Conservation (phyloP, 1,139 yeast genomes). For the Sporopachydermia cereana region DNA sequence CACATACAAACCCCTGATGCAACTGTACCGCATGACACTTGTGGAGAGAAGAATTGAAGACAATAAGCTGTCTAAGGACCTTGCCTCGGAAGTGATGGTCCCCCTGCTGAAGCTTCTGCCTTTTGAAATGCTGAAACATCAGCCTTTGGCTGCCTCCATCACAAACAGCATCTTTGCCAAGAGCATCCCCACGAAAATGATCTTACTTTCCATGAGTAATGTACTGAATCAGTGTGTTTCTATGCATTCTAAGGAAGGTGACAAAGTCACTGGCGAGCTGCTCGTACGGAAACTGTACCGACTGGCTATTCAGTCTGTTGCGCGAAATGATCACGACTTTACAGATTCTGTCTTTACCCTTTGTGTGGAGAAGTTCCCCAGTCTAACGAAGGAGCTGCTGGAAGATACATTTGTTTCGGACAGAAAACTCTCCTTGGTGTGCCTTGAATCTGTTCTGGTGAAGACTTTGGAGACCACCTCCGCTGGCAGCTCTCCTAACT, state of each 20-base stretch:
- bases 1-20: constrained; percentile 7
- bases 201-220: not conserved
- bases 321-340: constrained; percentile 17
- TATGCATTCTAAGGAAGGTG: not conserved
- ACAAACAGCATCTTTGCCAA: not conserved
- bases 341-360: constrained; percentile 32
- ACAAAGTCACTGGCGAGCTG: not conserved
- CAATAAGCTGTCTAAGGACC: constrained; percentile 14
- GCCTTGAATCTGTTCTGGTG: constrained; percentile 28
- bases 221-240: not conserved
- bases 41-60: constrained; percentile 20
- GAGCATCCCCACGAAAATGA: not conserved
- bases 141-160: not conserved
- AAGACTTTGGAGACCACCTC: constrained; percentile 20
- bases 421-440: constrained; percentile 37
- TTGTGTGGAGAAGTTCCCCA: constrained; percentile 26
- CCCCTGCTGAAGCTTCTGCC: not conserved
- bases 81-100: constrained; percentile 12
- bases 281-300: not conserved
- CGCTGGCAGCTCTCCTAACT: constrained; percentile 21
- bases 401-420: constrained; percentile 29
- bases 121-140: not conserved
- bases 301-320: not conserved
- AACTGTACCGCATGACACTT: constrained; percentile 9
- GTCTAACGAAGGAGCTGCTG: constrained; percentile 30